These are phyloP conservation scores for Allium fistulosum DNA, from an alignment of 106 monocot genomes.

Conservation along the genomic window DNA sequence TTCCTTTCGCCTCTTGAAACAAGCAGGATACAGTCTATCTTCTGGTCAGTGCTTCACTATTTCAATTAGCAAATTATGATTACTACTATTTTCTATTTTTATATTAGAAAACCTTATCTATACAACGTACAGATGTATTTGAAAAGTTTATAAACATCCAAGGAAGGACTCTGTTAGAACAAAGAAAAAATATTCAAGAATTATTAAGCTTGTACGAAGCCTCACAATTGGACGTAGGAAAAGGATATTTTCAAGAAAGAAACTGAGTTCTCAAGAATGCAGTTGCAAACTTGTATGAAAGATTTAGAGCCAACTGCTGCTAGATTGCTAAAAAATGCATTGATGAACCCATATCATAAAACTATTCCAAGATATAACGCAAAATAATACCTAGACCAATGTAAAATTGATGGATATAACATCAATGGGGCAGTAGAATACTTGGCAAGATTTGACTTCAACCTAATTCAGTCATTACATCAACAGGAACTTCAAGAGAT, in stretches of 20 bases:
- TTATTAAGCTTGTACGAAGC: conserved; percentile 42
- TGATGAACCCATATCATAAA: conserved; percentile 26
- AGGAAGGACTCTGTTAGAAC: conserved; percentile 15
- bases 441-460: conserved; percentile 28
- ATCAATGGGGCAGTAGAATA: neutral
- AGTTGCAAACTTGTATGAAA: conserved; percentile 2
- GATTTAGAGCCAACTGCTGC: conserved; percentile 9
- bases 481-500: conserved; percentile 21
- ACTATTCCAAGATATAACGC: conserved; percentile 25
- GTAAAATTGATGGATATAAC: neutral
- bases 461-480: conserved; percentile 21
- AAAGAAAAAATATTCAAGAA: conserved; percentile 21
- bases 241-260: conserved; percentile 18
- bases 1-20: neutral
- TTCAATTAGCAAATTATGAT: too few relatives aligned
- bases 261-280: conserved; percentile 25
- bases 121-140: conserved; percentile 17
- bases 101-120: too few relatives aligned
- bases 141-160: conserved; percentile 14
- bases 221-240: conserved; percentile 26
- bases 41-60: too few relatives aligned
- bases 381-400: conserved; percentile 6
- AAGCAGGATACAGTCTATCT: too few relatives aligned
- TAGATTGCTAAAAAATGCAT: conserved; percentile 11
- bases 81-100: too few relatives aligned